Evolutionary conservation across 2,329 filamentous ascomycete species (phyloP), one percentile per base, ranked within the genome.

Genomic region (Fusarium virguliforme): DNA sequence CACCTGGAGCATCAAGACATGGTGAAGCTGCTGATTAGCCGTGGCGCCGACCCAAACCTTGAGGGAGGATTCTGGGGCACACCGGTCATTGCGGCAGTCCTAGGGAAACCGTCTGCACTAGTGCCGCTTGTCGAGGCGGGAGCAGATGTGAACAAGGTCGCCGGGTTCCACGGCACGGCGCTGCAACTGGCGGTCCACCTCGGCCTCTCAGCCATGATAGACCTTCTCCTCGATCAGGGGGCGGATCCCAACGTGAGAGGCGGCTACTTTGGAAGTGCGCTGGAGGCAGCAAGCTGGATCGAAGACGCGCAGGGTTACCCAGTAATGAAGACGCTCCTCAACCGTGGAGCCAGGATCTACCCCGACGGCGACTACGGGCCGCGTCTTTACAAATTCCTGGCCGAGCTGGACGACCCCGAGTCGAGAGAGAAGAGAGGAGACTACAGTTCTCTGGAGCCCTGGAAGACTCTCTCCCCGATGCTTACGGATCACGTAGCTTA

Each of bases 211-310:
- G 18, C n/a, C 28, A 18, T 34, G 28, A 8, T 34, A 7, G 6
- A 51, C 6, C 24, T 51, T 12, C 48, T 51, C 28, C 48, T 51
- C 12, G 48, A 30, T 8, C n/a, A 51, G 12, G 48, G 28, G 18
- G 48, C 48, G 15, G 48, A 51, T 12, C 26, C 28, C 2, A 51
- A 51, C n/a, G 15, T 22, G 8, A 51, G 28, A 51, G 48, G 48
- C n/a, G 46, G 28, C 4, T 51, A 51, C 26, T 51, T 51, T 51
- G 46, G 46, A 51, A 50, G 46, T 3, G 46, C 46, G 24, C 26
- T 50, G 46, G 46, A 51, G 28, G 46, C 46, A 6, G 46, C 46
- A 9, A 51, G 26, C 26, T 51, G 28, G 46, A 6, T 18, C 22
- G n/a, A 6, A 26, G 13, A 48, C 8, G 10, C n/a, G 15, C 28